Percentiles rank a stretch among this genome's conserved stretches.
These are phyloP conservation scores for Paecilomyces niveus DNA, from an alignment of 2,329 filamentous ascomycete genomes.

Conservation along the genomic window DNA sequence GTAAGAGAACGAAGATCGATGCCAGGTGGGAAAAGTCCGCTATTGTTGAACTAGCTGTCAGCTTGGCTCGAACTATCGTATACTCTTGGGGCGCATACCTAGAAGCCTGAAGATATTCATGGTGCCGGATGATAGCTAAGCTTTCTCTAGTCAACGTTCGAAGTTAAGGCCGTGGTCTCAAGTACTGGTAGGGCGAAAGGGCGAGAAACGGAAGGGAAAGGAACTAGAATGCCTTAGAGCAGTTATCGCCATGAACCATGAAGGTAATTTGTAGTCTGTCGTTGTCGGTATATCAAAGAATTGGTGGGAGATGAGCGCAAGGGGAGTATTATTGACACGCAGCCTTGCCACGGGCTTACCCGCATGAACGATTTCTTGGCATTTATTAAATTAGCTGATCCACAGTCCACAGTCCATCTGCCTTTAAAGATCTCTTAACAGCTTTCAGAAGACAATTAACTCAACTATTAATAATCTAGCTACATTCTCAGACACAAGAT, in stretches of 20 bases:
- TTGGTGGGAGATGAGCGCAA: neutral
- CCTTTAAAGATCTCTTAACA: neutral
- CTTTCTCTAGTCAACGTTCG: neutral
- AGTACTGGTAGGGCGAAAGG: neutral
- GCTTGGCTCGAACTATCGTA: neutral
- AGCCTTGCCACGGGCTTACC: constrained; percentile 15
- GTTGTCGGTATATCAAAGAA: neutral
- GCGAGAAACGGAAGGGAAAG: constrained; percentile 1
- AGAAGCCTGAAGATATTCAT: constrained; percentile 67
- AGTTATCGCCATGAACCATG: neutral
- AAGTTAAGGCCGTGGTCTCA: neutral
- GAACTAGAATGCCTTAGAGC: neutral
- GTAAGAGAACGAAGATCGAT: constrained; percentile 88
- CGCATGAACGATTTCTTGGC: neutral
- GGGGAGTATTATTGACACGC: constrained; percentile 32
- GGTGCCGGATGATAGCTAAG: constrained; percentile 20
- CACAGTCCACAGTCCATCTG: neutral
- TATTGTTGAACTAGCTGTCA: constrained; percentile 31
- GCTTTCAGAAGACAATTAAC: neutral
- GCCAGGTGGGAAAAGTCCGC: constrained; percentile 92
- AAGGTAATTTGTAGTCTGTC: neutral
- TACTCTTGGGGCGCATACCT: constrained; percentile 42
- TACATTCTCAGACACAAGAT: neutral
- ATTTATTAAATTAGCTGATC: neutral
- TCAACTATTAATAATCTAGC: neutral